Percentiles rank a stretch among this genome's conserved stretches.
Evolutionary conservation across 768 basidiomycete genomes (phyloP).

Genomic region (Sistotremastrum suecicum): DNA sequence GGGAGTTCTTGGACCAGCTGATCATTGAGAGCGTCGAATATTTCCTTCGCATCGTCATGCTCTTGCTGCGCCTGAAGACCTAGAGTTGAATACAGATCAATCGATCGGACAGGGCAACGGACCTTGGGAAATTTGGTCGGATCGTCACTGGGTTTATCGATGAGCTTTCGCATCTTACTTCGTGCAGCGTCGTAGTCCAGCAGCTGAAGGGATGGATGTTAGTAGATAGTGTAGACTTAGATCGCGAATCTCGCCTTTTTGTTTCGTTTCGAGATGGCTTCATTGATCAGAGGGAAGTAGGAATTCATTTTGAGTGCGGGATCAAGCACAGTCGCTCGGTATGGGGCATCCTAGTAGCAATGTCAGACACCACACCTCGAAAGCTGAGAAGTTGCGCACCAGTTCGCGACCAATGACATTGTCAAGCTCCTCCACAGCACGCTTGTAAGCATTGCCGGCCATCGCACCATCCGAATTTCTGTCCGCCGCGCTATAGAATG

Average conservation of each 20-base stretch:
- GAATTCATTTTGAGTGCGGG: conserved; percentile 94
- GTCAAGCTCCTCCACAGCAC: conserved; percentile 89
- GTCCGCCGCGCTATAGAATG: conserved; percentile 83
- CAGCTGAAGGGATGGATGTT: conserved; percentile 33
- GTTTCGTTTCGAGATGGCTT: conserved; percentile 86
- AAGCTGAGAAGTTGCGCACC: conserved; percentile 30
- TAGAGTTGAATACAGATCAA: background rate
- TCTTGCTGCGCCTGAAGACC: conserved; percentile 75
- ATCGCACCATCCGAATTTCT: conserved; percentile 82
- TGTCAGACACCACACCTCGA: background rate
- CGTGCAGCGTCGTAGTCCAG: conserved; percentile 92
- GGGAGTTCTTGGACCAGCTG: conserved; percentile 88
- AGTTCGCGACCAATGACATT: conserved; percentile 71
- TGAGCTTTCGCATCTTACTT: conserved; percentile 75
- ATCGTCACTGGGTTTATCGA: conserved; percentile 90
- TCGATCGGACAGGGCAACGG: conserved; percentile 9
- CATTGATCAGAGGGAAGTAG: conserved; percentile 88
- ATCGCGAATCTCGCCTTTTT: conserved; percentile 58
- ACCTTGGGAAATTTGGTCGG: conserved; percentile 81
- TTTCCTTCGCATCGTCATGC: conserved; percentile 85
- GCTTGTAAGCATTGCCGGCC: conserved; percentile 93
- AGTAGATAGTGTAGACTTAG: background rate
- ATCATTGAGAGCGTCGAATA: conserved; percentile 86
- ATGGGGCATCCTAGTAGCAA: conserved; percentile 67
- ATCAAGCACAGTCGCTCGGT: conserved; percentile 87